Conservation (phyloP, 768 basidiomycete species). For the button mushroom (Agaricus bisporus) region DNA sequence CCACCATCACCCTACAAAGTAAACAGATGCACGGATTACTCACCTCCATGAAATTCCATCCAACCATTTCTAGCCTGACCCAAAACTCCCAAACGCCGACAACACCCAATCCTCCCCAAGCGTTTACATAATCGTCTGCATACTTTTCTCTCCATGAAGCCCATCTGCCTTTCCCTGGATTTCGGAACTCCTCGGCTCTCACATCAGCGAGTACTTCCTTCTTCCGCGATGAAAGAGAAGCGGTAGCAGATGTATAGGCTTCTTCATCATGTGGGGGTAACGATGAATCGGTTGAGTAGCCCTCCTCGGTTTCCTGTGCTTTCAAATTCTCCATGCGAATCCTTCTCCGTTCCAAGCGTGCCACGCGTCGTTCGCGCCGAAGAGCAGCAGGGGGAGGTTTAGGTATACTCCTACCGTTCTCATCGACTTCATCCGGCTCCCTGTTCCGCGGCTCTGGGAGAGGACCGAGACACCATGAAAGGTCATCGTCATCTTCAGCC, state of each 20-base stretch:
- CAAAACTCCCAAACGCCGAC: constrained; percentile 94
- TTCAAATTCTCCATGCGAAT: constrained; percentile 29
- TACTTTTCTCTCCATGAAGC: constrained; percentile 70
- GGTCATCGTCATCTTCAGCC: constrained; percentile 79
- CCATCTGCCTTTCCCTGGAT: constrained; percentile 67
- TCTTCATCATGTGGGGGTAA: constrained; percentile 58
- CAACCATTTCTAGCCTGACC: constrained; percentile 79
- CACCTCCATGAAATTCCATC: constrained; percentile 86
- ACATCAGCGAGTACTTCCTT: constrained; percentile 74
- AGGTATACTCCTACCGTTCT: constrained; percentile 49
- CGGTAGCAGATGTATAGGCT: constrained; percentile 63
- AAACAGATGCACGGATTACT: constrained; percentile 14
- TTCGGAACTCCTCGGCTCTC: constrained; percentile 73
- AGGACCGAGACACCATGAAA: constrained; percentile 61
- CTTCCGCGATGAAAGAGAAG: constrained; percentile 43
- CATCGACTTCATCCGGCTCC: constrained; percentile 45
- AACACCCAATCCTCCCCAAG: constrained; percentile 88
- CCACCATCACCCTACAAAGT: background rate
- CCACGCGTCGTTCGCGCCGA: constrained; percentile 50
- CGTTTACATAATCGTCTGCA: constrained; percentile 76
- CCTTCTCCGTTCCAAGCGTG: constrained; percentile 51
- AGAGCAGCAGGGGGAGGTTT: constrained; percentile 37
- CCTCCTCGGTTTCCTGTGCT: constrained; percentile 52
- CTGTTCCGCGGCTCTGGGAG: constrained; percentile 22
- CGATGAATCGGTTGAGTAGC: constrained; percentile 82